Evolutionary conservation across 768 basidiomycete genomes (phyloP).

Genomic region (Rhizopogon roseolus): DNA sequence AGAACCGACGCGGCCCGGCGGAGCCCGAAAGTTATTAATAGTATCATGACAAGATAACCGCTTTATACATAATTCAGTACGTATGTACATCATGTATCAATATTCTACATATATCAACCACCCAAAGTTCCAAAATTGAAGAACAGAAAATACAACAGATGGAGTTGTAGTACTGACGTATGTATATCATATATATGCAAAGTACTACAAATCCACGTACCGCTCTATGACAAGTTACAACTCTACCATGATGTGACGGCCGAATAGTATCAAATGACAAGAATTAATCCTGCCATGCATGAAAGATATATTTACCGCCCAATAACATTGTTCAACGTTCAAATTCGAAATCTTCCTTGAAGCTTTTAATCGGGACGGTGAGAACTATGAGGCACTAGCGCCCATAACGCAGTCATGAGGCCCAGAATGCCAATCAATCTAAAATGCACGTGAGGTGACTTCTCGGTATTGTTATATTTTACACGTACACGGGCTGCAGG

Average conservation of each 20-base stretch:
- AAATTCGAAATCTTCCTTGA: not conserved
- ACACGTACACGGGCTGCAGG: slow-evolving; percentile 31
- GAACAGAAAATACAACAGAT: no score
- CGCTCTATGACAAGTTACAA: not conserved
- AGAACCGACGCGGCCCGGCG: not conserved
- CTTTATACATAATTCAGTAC: no score
- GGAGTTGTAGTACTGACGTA: no score
- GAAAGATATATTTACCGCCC: not conserved
- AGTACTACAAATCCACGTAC: not conserved
- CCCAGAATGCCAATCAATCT: slow-evolving; percentile 27
- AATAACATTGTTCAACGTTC: no score
- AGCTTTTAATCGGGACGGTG: not conserved
- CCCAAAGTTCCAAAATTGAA: not conserved
- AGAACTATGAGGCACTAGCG: slow-evolving; percentile 20
- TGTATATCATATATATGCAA: not conserved
- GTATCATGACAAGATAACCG: no score
- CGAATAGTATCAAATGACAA: not conserved
- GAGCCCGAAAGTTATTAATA: no score
- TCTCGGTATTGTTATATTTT: not conserved
- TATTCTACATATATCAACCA: not conserved
- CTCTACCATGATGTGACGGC: no score
- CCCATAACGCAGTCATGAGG: slow-evolving; percentile 30
- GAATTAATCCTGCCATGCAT: not conserved
- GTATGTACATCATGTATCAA: no score
- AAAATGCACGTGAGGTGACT: not conserved